Base-by-base conservation (phyloP, 352 stramenopile genomes). In the Globisporangium barbulae region DNA sequence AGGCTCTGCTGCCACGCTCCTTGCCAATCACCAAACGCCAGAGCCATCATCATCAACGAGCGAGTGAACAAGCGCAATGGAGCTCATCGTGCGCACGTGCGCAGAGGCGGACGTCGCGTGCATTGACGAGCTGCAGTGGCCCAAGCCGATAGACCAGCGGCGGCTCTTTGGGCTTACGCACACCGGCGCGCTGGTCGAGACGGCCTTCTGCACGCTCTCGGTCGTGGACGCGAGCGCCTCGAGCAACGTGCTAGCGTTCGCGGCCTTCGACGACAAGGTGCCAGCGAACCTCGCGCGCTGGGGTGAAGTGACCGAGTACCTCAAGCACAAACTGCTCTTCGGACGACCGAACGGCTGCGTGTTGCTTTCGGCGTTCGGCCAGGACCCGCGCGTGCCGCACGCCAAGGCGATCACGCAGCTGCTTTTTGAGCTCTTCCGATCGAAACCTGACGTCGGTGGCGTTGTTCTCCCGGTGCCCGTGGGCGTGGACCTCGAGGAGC, bases 151-250 rank as follows among this genome's bases (percentile, higher is more conserved):
- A 15, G 73, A 74, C 13, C 72, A 77, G 53, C 79, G 76, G 37
- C 72, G 76, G 61, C 68, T 92, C 59, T 92, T 89, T 53, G 83
- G 83, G 0, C 63, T 87, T 19, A 74, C 73, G 2, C 83, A 92
- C 63, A 66, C 75, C 6, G 80, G 77, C 22, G 79, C 73, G 10
- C 67, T 90, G 30, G 81, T 92, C 47, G 79, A 90, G 66, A 89
- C 81, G 30, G 81, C 72, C 6, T 78, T 76, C 53, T 65, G 80
- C 42, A 74, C 81, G 53, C 68, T 89, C 21, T 86, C 73, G 33
- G 79, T 72, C 5, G 66, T 76, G 41, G 70, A 74, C 25, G 15
- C 21, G 42, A 22, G 42, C 5, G 25, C 59, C 21, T 41, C 30
- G 21, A 17, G 30, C 21, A 48, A 52, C 5, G n/a, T 75, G 61